Percentiles rank a stretch among this genome's conserved stretches.
Evolutionary conservation across 768 basidiomycete species (phyloP).

Genomic region (Podaxis carcinomalis): DNA sequence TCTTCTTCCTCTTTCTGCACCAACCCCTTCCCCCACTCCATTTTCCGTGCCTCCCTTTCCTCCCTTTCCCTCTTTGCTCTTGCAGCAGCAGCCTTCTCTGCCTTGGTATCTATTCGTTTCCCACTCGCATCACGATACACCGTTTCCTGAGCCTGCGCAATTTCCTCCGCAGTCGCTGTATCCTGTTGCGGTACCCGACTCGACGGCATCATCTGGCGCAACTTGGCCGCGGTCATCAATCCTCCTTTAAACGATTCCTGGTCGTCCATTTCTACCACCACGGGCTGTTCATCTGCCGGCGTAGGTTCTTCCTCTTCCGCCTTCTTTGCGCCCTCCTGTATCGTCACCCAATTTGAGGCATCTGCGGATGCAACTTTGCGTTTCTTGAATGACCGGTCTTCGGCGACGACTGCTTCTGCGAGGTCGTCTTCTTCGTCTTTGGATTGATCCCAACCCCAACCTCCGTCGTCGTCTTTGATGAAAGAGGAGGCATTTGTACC

Average conservation of each 20-base stretch:
- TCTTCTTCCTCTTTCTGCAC: conserved; percentile 84
- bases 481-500: conserved; percentile 24
- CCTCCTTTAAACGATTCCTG: conserved; percentile 56
- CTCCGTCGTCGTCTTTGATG: conserved; percentile 69
- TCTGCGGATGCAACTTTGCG: conserved; percentile 38
- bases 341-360: conserved; percentile 62
- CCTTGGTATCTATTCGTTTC: conserved; percentile 83
- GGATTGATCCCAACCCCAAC: conserved; percentile 49
- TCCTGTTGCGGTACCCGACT: conserved; percentile 28
- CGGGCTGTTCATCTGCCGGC: conserved; percentile 67
- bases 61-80: conserved; percentile 74
- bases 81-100: conserved; percentile 81
- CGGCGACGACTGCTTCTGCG: conserved; percentile 63
- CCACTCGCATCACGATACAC: conserved; percentile 91
- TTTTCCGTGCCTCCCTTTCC: conserved; percentile 84
- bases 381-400: conserved; percentile 79
- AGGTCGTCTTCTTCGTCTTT: conserved; percentile 54
- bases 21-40: conserved; percentile 98
- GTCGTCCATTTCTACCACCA: conserved; percentile 43
- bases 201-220: conserved; percentile 59
- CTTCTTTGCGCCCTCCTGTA: conserved; percentile 45
- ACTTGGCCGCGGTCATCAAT: conserved; percentile 68
- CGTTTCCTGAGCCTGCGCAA: conserved; percentile 75
- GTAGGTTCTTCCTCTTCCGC: conserved; percentile 44
- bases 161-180: conserved; percentile 45